Conservation (phyloP, 78 protist species). For the Corallochytrium limacisporum region DNA sequence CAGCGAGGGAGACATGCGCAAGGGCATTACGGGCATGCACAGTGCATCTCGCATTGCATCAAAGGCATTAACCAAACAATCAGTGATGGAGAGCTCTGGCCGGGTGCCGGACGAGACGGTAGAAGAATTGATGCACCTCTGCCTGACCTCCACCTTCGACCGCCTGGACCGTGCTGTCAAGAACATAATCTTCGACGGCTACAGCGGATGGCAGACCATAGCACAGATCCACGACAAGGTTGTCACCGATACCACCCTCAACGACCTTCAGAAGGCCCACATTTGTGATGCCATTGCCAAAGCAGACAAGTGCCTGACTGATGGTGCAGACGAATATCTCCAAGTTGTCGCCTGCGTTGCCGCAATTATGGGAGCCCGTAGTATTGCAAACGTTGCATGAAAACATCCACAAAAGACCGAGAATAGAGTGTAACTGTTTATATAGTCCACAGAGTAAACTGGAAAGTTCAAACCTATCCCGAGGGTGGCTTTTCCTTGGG, state of each 20-base stretch:
- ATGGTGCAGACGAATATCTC: slow-evolving; percentile 1
- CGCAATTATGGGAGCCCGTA: not conserved
- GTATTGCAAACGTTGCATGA: not conserved
- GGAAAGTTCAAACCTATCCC: too few relatives aligned
- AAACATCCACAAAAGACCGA: not conserved
- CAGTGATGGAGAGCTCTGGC: slow-evolving; percentile 7
- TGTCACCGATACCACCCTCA: not conserved
- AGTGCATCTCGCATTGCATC: too few relatives aligned
- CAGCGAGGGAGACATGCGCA: slow-evolving; percentile 81
- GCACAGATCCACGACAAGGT: not conserved
- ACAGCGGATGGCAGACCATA: not conserved
- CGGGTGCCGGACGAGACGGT: not conserved
- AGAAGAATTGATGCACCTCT: not conserved
- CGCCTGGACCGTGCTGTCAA: not conserved
- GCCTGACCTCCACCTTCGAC: not conserved
- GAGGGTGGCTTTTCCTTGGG: too few relatives aligned
- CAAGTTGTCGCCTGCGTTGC: not conserved
- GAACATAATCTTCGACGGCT: not conserved
- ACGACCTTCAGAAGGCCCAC: not conserved
- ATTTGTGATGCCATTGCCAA: not conserved
- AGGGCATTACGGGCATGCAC: slow-evolving; percentile 73
- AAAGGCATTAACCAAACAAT: too few relatives aligned
- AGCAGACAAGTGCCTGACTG: not conserved
- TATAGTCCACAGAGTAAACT: too few relatives aligned
- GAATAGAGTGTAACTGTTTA: too few relatives aligned